These are phyloP conservation scores for Ampelomyces quisqualis DNA, from an alignment of 2,329 filamentous ascomycete genomes.

Conservation along the genomic window DNA sequence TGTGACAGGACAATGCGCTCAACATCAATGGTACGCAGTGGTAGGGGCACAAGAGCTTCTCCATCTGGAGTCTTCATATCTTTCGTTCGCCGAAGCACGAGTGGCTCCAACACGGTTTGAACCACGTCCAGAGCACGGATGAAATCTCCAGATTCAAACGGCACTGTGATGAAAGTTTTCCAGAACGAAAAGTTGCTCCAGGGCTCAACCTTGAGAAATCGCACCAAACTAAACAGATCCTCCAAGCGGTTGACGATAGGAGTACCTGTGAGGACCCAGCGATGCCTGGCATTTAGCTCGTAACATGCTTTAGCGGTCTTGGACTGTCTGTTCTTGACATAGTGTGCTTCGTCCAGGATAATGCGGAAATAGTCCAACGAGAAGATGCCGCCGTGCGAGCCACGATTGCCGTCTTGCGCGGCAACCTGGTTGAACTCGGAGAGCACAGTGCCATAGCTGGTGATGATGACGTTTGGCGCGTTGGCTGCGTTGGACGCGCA, in stretches of 20 bases:
- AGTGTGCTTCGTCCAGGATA: slow-evolving; percentile 92
- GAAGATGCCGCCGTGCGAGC: slow-evolving; percentile 70
- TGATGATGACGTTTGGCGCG: slow-evolving; percentile 89
- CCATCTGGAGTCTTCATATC: slow-evolving; percentile 96
- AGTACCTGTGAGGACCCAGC: slow-evolving; percentile 92
- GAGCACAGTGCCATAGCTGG: slow-evolving; percentile 87
- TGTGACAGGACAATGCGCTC: slow-evolving; percentile 83
- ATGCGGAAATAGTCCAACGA: slow-evolving; percentile 92
- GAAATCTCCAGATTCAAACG: slow-evolving; percentile 94
- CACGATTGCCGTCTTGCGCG: slow-evolving; percentile 64
- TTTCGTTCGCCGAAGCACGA: slow-evolving; percentile 94
- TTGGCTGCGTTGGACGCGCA: slow-evolving; percentile 69
- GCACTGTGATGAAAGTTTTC: slow-evolving; percentile 97
- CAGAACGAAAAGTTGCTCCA: slow-evolving; percentile 99
- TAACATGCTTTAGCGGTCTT: slow-evolving; percentile 97
- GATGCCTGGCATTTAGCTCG: slow-evolving; percentile 78
- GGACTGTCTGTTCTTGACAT: slow-evolving; percentile 81
- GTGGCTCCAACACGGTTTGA: slow-evolving; percentile 90
- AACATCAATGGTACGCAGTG: slow-evolving; percentile 78
- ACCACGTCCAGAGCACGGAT: slow-evolving; percentile 92
- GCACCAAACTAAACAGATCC: slow-evolving; percentile 88
- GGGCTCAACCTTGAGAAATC: slow-evolving; percentile 90
- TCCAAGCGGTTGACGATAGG: slow-evolving; percentile 96
- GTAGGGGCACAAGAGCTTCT: slow-evolving; percentile 75
- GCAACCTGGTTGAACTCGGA: slow-evolving; percentile 82